These are phyloP conservation scores for Colletotrichum chlorophyti DNA, from an alignment of 2,329 filamentous ascomycete genomes.

Conservation along the genomic window DNA sequence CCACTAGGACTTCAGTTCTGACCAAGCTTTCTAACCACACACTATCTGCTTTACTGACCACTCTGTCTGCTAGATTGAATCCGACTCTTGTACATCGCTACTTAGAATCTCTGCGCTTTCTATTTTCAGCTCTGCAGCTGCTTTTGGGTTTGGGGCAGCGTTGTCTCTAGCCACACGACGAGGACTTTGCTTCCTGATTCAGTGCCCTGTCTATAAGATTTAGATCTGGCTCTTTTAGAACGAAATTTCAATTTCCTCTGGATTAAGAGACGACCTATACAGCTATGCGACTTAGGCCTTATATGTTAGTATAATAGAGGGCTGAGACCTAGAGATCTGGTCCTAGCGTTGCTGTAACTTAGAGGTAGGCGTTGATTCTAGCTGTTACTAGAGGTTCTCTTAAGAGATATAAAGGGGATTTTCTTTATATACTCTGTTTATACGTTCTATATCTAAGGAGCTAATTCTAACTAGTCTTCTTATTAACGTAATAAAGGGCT, in stretches of 20 bases:
- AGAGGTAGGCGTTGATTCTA: no score
- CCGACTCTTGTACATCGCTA: background rate
- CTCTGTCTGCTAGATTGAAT: background rate
- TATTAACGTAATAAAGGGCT: no score
- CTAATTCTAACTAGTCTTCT: no score
- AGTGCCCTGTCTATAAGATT: background rate
- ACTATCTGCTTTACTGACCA: background rate
- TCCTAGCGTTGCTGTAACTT: background rate
- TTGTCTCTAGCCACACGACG: background rate
- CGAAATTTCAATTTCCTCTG: background rate
- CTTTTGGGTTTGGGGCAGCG: background rate
- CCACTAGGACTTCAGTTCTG: background rate
- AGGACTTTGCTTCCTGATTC: background rate
- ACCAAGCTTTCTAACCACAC: background rate
- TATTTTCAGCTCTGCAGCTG: background rate
- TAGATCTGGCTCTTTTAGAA: background rate
- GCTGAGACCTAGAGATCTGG: background rate
- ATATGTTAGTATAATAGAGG: background rate
- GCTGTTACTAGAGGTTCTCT: background rate
- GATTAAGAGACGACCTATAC: background rate
- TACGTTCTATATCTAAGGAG: no score
- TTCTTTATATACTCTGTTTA: background rate
- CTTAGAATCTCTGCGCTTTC: background rate
- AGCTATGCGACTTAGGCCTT: background rate
- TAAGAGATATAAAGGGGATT: background rate